phyloP scores from a whole-genome alignment of 129 eudicot species.

The Tagetes erecta region DNA sequence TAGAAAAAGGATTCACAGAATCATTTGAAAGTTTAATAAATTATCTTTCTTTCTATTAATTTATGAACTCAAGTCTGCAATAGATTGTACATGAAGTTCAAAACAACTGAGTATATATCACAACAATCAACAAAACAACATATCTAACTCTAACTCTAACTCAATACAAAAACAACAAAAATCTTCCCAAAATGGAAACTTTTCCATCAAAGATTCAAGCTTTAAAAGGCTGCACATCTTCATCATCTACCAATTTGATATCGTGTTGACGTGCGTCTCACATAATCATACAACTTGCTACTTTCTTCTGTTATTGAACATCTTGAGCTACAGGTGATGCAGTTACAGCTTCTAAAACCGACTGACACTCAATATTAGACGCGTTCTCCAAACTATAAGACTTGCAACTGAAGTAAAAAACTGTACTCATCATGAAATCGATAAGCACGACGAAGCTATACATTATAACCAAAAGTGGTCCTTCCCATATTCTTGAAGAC shows the following conservation, averaged over 20 bases:
- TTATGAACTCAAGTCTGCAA: conserved; percentile 20
- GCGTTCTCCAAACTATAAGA: conserved; percentile 77
- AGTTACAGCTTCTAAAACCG: conserved; percentile 74
- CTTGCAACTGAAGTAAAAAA: conserved; percentile 93
- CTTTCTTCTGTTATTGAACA: conserved; percentile 26
- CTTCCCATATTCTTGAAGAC: conserved; percentile 98
- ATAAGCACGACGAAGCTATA: conserved; percentile 87
- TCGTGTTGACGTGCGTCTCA: background rate
- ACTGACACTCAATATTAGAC: conserved; percentile 52
- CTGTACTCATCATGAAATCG: conserved; percentile 89
- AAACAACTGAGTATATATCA: conserved; percentile 22
- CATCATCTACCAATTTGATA: conserved; percentile 16
- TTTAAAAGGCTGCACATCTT: conserved; percentile 5
- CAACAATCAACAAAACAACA: background rate
- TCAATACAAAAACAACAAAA: background rate
- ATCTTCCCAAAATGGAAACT: conserved; percentile 1
- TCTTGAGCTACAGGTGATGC: conserved; percentile 36
- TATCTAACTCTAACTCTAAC: conserved; percentile 35
- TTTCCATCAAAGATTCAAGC: conserved; percentile 24
- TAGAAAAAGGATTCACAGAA: too few relatives aligned
- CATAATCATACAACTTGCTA: conserved; percentile 23
- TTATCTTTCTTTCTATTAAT: conserved; percentile 16
- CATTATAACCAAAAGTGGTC: conserved; percentile 90
- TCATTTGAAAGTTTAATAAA: background rate
- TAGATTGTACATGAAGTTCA: conserved; percentile 21